Conservation (phyloP, 2,329 filamentous ascomycete genomes). For the Aspergillus versicolor region DNA sequence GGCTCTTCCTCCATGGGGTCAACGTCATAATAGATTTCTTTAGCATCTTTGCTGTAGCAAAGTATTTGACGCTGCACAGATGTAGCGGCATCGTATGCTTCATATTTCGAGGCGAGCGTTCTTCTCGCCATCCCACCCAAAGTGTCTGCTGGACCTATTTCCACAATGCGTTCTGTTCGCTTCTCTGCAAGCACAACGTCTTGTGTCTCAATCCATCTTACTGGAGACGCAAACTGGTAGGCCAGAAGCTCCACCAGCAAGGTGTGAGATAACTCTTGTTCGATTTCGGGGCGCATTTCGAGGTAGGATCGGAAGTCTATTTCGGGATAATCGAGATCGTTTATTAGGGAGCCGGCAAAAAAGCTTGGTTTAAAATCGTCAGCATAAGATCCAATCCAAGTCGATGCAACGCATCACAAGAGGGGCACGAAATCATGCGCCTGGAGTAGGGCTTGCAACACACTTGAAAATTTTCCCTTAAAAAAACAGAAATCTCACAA, state of each 20-base stretch:
- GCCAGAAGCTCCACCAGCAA: conserved; percentile 97
- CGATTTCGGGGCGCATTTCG: conserved; percentile 94
- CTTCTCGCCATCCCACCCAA: conserved; percentile 96
- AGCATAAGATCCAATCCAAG: background rate
- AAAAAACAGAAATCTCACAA: background rate
- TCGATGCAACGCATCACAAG: background rate
- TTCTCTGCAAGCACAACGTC: conserved; percentile 98
- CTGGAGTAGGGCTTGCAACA: background rate
- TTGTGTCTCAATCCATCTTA: conserved; percentile 99
- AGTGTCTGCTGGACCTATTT: conserved; percentile 95
- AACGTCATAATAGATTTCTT: conserved; percentile 99
- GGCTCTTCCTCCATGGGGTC: conserved; percentile 92
- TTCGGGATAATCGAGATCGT: background rate
- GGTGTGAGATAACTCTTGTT: conserved; percentile 98
- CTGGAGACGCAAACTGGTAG: conserved; percentile 98
- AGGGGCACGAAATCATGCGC: background rate
- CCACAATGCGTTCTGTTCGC: conserved; percentile 93
- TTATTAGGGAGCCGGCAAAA: background rate
- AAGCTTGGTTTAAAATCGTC: background rate
- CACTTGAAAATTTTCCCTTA: background rate
- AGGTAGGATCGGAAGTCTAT: conserved; percentile 1
- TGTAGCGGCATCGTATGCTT: conserved; percentile 95
- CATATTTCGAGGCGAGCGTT: conserved; percentile 94
- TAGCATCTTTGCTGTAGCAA: conserved; percentile 99
- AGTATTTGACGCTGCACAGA: conserved; percentile 96